phyloP scores from a whole-genome alignment of 345 rosid genomes.

The Aegle marmelos region DNA sequence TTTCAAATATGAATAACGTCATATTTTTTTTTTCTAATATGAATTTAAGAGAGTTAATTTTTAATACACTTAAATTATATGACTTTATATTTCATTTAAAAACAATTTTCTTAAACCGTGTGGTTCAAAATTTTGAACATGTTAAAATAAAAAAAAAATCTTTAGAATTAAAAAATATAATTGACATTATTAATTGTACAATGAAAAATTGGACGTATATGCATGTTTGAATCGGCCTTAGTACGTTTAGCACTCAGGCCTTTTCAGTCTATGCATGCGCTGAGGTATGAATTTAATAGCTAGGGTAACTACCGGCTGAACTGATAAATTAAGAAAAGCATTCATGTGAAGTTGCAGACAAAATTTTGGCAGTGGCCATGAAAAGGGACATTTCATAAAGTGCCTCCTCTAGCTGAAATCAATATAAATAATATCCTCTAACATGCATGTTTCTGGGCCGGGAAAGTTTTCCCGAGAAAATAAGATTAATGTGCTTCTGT shows the following conservation, averaged over 20 bases:
- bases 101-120: too few relatives aligned
- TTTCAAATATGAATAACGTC: accelerated
- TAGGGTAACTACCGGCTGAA: too few relatives aligned
- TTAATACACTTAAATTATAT: too few relatives aligned
- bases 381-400: neutral
- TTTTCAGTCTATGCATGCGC: neutral
- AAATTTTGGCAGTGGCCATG: neutral
- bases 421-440: neutral
- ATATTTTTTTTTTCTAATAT: too few relatives aligned
- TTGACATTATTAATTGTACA: neutral
- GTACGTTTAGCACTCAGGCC: neutral
- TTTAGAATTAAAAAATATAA: neutral
- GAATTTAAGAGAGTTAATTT: too few relatives aligned
- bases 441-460: neutral
- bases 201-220: neutral
- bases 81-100: too few relatives aligned
- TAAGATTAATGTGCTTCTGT: neutral
- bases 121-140: too few relatives aligned
- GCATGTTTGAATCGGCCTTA: neutral
- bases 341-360: neutral
- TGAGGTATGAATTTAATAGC: neutral
- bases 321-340: neutral
- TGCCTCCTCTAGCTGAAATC: neutral
- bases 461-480: neutral
- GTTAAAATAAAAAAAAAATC: neutral